Base-by-base conservation (phyloP, 1,284 basidiomycete species). In the Cystobasidiaceae sp. region DNA sequence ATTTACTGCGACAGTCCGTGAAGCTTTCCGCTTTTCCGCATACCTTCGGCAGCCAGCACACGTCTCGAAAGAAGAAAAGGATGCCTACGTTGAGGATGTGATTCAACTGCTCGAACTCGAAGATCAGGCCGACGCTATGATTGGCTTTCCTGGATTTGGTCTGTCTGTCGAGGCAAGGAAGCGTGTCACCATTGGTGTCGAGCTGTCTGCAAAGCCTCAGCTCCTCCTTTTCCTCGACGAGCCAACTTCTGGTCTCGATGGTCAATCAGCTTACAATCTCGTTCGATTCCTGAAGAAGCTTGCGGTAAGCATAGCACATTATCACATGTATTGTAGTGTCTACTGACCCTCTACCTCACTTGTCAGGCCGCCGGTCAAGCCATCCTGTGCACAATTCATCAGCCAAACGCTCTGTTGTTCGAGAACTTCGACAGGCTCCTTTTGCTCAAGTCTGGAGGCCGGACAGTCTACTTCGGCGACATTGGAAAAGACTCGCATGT, bases 1-100 rank as follows among this genome's bases (percentile, higher is more conserved):
- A 76, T 86, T 84, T 68, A 90, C 88, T 11, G 84, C 90, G 4
- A 83, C 82, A 30, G 81, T 84, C 21, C 80, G 83, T 52, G 83
- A 84, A 71, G 82, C 82, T 0, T 77, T 84, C 48, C 78, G 81
- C 48, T 83, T 82, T 76, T 82, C 81, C 1, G 83, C 83, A 4
- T 80, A 83, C 73, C 78, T 85, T 8, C 80, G 83, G 52, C 83
- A 84, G 72, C 79, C 81, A 3, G 76, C 78, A 65, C 66, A 76
- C 27, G 78, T 82, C 1, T 74, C 81, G 15, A 75, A 79, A 67
- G 76, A 75, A 50, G 80, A 82, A 39, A 81, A 81, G 74, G 75
- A 81, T 51, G 79, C 76, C 21, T 82, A 81, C 71, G 81, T 81
- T 56, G 79, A 82, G 61, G 77, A 78, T 25, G 80, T 82, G 39